Evolutionary conservation across 2,329 filamentous ascomycete genomes (phyloP).

Genomic region (Xylaria sp.): DNA sequence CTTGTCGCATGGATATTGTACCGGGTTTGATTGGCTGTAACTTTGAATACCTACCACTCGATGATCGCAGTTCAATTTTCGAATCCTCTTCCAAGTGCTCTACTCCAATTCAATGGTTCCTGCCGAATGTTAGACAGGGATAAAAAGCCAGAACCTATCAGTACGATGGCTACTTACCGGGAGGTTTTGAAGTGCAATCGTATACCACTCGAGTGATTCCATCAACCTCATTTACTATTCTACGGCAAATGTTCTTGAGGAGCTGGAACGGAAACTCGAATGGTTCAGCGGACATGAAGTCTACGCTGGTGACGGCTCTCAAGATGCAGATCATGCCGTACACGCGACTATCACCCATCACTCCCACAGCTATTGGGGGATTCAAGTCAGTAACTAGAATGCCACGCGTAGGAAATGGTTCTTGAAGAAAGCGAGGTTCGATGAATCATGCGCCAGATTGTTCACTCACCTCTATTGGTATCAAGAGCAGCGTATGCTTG

Average conservation of each 20-base stretch:
- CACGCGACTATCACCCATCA: slow-evolving; percentile 50
- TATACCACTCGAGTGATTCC: slow-evolving; percentile 78
- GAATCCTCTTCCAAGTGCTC: not conserved
- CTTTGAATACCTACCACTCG: not conserved
- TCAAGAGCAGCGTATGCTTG: slow-evolving; percentile 61
- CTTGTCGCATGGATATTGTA: not conserved
- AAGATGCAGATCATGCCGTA: slow-evolving; percentile 50
- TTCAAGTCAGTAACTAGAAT: slow-evolving; percentile 8
- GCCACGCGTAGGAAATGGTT: not conserved
- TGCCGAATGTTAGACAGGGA: slow-evolving; percentile 16
- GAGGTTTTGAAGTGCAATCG: slow-evolving; percentile 68
- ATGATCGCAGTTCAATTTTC: not conserved
- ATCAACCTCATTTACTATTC: slow-evolving; percentile 80
- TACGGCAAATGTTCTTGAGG: slow-evolving; percentile 70
- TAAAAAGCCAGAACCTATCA: not conserved
- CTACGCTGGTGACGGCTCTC: slow-evolving; percentile 59
- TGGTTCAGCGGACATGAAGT: slow-evolving; percentile 81
- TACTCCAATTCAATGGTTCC: slow-evolving; percentile 40
- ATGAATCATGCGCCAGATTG: not conserved
- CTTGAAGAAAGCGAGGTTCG: no score
- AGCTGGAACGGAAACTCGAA: slow-evolving; percentile 74
- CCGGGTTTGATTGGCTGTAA: not conserved
- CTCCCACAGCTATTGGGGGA: slow-evolving; percentile 51
- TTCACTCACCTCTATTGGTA: slow-evolving; percentile 50
- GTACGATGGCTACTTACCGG: slow-evolving; percentile 53